Conservation (phyloP, 352 stramenopile species). For the Hyaloperonospora arabidopsidis region DNA sequence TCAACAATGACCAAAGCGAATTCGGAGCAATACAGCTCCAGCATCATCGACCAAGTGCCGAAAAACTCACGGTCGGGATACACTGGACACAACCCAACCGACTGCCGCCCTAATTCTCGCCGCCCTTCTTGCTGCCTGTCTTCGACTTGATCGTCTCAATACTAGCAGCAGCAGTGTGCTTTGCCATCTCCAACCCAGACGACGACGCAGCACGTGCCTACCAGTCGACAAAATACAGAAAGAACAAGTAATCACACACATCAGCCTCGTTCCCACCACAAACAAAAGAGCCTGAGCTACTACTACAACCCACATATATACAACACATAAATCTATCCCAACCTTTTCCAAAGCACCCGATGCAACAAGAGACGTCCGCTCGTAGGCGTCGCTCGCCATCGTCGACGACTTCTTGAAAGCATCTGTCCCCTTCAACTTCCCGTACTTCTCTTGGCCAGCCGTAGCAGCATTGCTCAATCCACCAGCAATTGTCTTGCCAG, state of each 20-base stretch:
- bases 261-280: constrained; percentile 2
- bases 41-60: no score
- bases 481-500: constrained; percentile 53
- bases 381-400: constrained; percentile 46
- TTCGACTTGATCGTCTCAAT: constrained; percentile 77
- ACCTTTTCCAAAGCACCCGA: constrained; percentile 69
- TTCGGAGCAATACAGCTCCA: no score
- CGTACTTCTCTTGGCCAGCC: constrained; percentile 64
- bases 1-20: no score
- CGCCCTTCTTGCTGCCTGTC: constrained; percentile 56
- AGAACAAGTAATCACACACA: constrained; percentile 1
- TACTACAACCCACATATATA: background rate
- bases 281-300: no score
- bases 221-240: background rate
- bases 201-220: constrained; percentile 57
- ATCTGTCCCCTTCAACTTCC: constrained; percentile 77
- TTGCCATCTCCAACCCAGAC: constrained; percentile 70
- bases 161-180: constrained; percentile 54
- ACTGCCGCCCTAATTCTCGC: constrained; percentile 22
- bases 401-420: constrained; percentile 78
- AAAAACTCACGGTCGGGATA: background rate
- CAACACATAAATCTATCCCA: background rate
- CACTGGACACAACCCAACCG: background rate
- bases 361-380: constrained; percentile 57
- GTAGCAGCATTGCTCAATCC: constrained; percentile 54